phyloP scores from a whole-genome alignment of 2,329 filamentous ascomycete genomes.

The Penicillium freii region DNA sequence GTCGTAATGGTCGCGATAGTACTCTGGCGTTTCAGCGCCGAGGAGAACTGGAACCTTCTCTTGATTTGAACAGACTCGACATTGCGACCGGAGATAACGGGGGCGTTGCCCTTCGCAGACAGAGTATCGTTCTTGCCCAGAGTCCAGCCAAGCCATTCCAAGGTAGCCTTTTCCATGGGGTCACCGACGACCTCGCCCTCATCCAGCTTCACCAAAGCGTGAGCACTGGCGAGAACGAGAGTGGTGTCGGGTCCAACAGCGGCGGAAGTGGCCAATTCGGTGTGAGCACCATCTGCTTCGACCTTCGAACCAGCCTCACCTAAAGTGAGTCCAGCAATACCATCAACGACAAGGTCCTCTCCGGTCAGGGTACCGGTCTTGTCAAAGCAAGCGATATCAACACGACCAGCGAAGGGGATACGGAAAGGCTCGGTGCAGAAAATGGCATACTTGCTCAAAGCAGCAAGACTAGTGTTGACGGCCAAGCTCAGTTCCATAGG shows the following conservation, averaged over 20 bases:
- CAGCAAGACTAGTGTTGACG: conserved; percentile 94
- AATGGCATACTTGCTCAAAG: conserved; percentile 90
- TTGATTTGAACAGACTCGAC: conserved; percentile 86
- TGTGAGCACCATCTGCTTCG: conserved; percentile 80
- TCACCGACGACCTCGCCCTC: conserved; percentile 97
- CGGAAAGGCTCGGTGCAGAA: conserved; percentile 99
- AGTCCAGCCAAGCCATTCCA: conserved; percentile 84
- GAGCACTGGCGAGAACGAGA: conserved; percentile 88
- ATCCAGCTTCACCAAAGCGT: conserved; percentile 92
- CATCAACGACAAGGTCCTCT: conserved; percentile 94
- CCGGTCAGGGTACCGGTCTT: conserved; percentile 97
- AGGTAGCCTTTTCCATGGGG: conserved; percentile 97
- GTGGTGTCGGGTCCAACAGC: conserved; percentile 77
- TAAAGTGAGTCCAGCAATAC: conserved; percentile 83
- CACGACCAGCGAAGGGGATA: conserved; percentile 91
- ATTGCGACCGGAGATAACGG: conserved; percentile 43
- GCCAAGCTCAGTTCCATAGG: conserved; percentile 97
- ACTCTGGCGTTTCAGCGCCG: conserved; percentile 91
- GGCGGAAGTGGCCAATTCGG: conserved; percentile 68
- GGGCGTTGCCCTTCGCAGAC: conserved; percentile 57
- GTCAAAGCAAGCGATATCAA: conserved; percentile 96
- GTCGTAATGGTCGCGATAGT: conserved; percentile 81
- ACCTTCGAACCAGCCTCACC: conserved; percentile 64
- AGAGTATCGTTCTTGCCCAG: conserved; percentile 87
- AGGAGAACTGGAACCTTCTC: conserved; percentile 97